A percentile compares a stretch with the other conserved stretches of the same genome.
These are phyloP conservation scores for Dactylis glomerata DNA, from an alignment of 176 grass and related monocot species.

Conservation along the genomic window DNA sequence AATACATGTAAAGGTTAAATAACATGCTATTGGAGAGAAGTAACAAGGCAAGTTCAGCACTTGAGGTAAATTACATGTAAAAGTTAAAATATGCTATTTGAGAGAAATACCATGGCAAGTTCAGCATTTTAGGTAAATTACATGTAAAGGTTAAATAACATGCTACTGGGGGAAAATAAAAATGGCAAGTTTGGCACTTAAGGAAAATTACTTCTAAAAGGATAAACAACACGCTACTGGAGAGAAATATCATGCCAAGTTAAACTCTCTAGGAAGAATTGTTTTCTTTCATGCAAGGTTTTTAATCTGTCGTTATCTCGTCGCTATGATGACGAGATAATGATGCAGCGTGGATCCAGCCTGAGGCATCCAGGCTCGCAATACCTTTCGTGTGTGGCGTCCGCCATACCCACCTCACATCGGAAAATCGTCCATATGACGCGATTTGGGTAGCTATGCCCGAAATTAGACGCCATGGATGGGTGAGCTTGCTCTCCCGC, in stretches of 20 bases:
- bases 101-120: background rate
- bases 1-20: background rate
- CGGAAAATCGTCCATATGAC: too few species aligned
- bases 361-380: too few species aligned
- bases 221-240: background rate
- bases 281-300: background rate
- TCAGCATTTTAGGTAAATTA: background rate
- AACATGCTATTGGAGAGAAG: background rate
- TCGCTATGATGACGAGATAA: too few species aligned
- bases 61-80: background rate
- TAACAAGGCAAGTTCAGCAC: background rate
- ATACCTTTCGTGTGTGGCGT: too few species aligned
- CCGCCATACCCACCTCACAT: too few species aligned
- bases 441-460: too few species aligned
- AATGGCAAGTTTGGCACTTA: background rate
- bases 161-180: background rate
- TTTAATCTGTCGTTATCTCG: too few species aligned
- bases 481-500: too few species aligned
- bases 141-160: background rate
- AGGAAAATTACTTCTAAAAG: conserved; percentile 13
- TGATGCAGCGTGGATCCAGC: too few species aligned
- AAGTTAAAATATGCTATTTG: background rate
- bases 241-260: background rate
- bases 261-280: background rate
- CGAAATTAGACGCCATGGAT: too few species aligned